These are phyloP conservation scores for Clavispora asparagi DNA, from an alignment of 805 yeast genomes.

Conservation along the genomic window DNA sequence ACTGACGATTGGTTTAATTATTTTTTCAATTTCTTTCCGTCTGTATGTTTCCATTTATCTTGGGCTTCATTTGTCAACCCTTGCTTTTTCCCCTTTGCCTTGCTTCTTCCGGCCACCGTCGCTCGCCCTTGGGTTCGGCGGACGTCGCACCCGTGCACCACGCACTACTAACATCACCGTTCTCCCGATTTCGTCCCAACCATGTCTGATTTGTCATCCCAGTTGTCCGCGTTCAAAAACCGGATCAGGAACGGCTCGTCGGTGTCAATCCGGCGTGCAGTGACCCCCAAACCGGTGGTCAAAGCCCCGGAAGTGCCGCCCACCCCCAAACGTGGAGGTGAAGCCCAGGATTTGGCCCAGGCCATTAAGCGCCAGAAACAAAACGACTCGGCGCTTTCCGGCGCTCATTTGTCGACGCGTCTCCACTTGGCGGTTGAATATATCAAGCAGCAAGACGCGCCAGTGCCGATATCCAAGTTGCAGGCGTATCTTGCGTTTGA, in stretches of 20 bases:
- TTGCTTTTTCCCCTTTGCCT: too few relatives aligned
- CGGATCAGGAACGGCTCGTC: constrained; percentile 42
- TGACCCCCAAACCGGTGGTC: constrained; percentile 19
- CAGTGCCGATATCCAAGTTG: constrained; percentile 62
- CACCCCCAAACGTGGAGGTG: constrained; percentile 11
- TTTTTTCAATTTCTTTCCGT: too few relatives aligned
- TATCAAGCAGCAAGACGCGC: constrained; percentile 66
- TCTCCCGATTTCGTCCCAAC: neutral
- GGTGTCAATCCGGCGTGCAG: constrained; percentile 23
- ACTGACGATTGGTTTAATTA: too few relatives aligned
- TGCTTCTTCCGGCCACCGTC: too few relatives aligned
- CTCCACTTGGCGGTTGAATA: constrained; percentile 88
- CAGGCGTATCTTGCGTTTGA: constrained; percentile 61
- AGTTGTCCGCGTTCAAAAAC: constrained; percentile 42
- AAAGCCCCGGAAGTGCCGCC: constrained; percentile 8
- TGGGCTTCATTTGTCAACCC: too few relatives aligned
- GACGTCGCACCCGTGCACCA: neutral
- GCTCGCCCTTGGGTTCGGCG: too few relatives aligned
- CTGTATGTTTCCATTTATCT: too few relatives aligned
- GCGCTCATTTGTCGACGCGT: constrained; percentile 76
- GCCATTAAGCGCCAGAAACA: constrained; percentile 30
- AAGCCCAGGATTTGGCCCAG: constrained; percentile 24
- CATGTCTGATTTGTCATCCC: constrained; percentile 37
- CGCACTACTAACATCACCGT: neutral
- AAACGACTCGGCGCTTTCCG: constrained; percentile 26